Conservation (phyloP, 169 alveolate species). For the Plasmodium vinckei region DNA sequence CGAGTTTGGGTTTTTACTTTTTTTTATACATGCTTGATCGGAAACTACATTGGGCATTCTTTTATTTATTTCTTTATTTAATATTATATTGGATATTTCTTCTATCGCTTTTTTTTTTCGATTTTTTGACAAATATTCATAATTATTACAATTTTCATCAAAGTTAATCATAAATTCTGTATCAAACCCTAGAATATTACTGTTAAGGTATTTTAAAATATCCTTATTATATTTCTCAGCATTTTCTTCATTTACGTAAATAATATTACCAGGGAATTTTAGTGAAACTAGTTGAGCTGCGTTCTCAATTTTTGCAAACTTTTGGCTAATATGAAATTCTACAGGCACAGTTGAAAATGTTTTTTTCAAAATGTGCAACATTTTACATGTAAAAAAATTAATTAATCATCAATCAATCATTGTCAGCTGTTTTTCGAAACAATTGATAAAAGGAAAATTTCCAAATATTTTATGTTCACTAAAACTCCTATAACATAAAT, state of each 20-base stretch:
- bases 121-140: background rate
- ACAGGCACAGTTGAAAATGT: too few relatives aligned
- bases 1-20: background rate
- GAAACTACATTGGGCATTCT: background rate
- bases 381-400: too few relatives aligned
- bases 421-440: too few relatives aligned
- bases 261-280: slow-evolving; percentile 31
- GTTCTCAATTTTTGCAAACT: too few relatives aligned
- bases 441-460: too few relatives aligned
- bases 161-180: slow-evolving; percentile 29
- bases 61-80: background rate
- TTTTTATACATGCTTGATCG: background rate
- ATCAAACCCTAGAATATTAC: slow-evolving; percentile 47
- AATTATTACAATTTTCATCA: slow-evolving; percentile 9
- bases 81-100: background rate
- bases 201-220: slow-evolving; percentile 26
- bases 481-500: too few relatives aligned
- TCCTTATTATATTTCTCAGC: slow-evolving; percentile 34
- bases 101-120: background rate
- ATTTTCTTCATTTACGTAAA: slow-evolving; percentile 57
- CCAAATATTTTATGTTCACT: too few relatives aligned
- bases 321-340: too few relatives aligned
- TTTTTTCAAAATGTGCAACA: too few relatives aligned
- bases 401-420: too few relatives aligned
- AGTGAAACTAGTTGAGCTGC: slow-evolving; percentile 1